A percentile compares a stretch with the other conserved stretches of the same genome.
Evolutionary conservation across 257 asterid genomes (phyloP).

Genomic region (Penstemon davidsonii): DNA sequence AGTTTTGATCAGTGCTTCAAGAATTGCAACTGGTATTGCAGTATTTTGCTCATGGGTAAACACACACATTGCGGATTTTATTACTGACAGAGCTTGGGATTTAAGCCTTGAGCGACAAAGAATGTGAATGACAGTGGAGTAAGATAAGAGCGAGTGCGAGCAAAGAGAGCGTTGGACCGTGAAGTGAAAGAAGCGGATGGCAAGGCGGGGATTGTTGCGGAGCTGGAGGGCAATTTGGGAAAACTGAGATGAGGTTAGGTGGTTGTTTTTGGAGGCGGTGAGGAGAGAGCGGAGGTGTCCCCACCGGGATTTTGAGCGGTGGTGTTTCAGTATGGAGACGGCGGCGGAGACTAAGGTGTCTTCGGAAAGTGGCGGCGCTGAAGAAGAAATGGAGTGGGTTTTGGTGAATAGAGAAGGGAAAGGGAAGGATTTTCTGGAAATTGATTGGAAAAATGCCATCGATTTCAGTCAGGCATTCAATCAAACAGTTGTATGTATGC

Average conservation of each 20-base stretch:
- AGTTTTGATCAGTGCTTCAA: constrained; percentile 57
- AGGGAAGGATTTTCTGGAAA: constrained; percentile 18
- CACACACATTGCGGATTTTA: constrained; percentile 57
- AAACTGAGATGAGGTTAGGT: constrained; percentile 63
- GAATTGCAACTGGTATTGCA: constrained; percentile 39
- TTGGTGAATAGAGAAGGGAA: constrained; percentile 12
- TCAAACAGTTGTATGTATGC: constrained; percentile 30
- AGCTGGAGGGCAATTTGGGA: constrained; percentile 58
- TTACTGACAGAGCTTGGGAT: constrained; percentile 47
- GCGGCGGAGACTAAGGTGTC: constrained; percentile 55
- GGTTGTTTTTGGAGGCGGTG: constrained; percentile 33
- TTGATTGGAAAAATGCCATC: constrained; percentile 34
- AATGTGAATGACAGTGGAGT: constrained; percentile 68
- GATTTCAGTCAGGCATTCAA: constrained; percentile 23
- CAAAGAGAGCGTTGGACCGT: constrained; percentile 66
- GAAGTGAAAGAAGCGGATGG: constrained; percentile 64
- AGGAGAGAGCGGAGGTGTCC: constrained; percentile 69
- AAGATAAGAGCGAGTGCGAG: constrained; percentile 64
- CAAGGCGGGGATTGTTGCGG: constrained; percentile 73
- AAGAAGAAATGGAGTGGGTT: constrained; percentile 37
- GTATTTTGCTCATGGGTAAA: constrained; percentile 33
- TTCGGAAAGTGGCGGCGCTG: constrained; percentile 31
- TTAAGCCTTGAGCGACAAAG: constrained; percentile 72
- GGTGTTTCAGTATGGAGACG: constrained; percentile 79
- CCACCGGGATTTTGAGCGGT: constrained; percentile 94